Evolutionary conservation across 805 yeast genomes (phyloP), one percentile per base, ranked within the genome.

Genomic region (Groenewaldozyma salmanticensis): DNA sequence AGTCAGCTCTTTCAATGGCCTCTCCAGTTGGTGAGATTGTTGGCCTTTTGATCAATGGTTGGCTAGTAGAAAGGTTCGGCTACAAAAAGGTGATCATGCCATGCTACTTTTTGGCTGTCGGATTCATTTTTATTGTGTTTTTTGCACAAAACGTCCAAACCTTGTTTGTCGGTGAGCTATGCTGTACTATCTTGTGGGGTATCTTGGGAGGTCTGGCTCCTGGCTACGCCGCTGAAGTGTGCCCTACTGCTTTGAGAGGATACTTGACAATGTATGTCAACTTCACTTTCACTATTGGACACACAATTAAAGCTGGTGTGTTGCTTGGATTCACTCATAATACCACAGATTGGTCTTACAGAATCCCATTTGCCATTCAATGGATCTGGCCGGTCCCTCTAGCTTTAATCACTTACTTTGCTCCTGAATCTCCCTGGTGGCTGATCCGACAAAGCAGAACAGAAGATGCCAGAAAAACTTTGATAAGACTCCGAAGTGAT

Each of bases 361-460:
- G 68, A 40, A 61, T 74, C 34, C 80, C 81, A 6, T 73, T 71
- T 52, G 79, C 75, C 2, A 44, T 75, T n/a, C 81, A 76, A 57
- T 76, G 81, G 81, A 59, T 64, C 2, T 75, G 77, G 77, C 73
- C 77, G 4, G 51, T 67, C 13, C 76, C 77, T 31, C 52, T 75
- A 18, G 49, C 65, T 20, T 54, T 71, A 2, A 35, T 31, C 4
- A 39, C 46, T 2, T 38, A 16, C 31, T 70, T 75, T 33, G 81
- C 80, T 9, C 60, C 59, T 5, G 79, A 74, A 40, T 71, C 77
- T 4, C 81, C 81, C 27, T 70, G 74, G 70, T 75, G 76, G 75
- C 55, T 73, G 35, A 66, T 69, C 2, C 62, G 67, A 42, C 63
- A 64, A 47, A 68, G 67, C 2, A 57, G 58, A 38, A 34, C 54